phyloP scores from a whole-genome alignment of 2,329 filamentous ascomycete species.

The Scorias spongiosa region DNA sequence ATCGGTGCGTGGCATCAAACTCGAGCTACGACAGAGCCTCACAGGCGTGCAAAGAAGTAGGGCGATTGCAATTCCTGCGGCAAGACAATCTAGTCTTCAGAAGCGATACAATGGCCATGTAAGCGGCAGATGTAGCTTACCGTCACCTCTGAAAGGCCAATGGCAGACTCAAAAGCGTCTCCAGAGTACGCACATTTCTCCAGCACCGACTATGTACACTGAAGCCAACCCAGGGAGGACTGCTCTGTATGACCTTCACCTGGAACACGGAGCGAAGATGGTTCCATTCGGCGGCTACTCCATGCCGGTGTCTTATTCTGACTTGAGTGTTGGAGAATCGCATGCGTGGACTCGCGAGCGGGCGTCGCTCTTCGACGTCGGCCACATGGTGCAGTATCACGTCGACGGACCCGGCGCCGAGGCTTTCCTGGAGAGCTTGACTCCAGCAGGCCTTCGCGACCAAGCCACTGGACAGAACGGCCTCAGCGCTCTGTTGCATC shows the following conservation, averaged over 20 bases:
- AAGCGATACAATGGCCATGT: no score
- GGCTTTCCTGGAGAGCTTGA: conserved; percentile 69
- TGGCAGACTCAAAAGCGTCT: conserved; percentile 1
- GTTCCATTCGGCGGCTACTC: conserved; percentile 87
- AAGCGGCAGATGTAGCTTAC: no score
- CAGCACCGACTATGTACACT: conserved; percentile 17
- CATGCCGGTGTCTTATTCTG: conserved; percentile 83
- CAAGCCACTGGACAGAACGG: conserved; percentile 57
- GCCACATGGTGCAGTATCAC: conserved; percentile 86
- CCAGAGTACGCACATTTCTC: conserved; percentile 14
- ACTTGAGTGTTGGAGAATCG: conserved; percentile 63
- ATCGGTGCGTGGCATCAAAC: background rate
- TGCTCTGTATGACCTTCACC: conserved; percentile 63
- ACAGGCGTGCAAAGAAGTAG: no score
- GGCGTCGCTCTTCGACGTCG: conserved; percentile 87
- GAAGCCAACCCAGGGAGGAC: conserved; percentile 32
- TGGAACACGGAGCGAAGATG: conserved; percentile 74
- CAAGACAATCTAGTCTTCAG: no score
- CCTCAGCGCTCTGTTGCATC: conserved; percentile 70
- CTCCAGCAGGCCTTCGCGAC: conserved; percentile 54
- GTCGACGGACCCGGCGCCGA: conserved; percentile 68
- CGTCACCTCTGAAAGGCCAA: background rate
- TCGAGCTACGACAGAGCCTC: background rate
- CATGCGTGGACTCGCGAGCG: conserved; percentile 81
- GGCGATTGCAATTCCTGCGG: no score